Evolutionary conservation across 2,329 filamentous ascomycete genomes (phyloP).

Genomic region (Acarospora socialis): DNA sequence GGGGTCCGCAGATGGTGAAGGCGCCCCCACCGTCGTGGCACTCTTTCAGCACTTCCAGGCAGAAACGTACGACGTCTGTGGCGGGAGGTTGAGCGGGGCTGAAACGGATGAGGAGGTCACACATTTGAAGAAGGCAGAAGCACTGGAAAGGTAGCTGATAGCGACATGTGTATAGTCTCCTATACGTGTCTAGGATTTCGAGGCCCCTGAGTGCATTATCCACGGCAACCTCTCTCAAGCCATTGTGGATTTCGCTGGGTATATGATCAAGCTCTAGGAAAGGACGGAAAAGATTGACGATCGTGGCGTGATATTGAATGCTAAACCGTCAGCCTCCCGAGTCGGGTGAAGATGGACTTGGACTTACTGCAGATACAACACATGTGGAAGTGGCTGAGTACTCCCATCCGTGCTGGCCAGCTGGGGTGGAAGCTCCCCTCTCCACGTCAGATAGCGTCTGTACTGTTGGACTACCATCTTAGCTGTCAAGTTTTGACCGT

Average conservation of each 20-base stretch:
- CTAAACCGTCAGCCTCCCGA: conserved; percentile 10
- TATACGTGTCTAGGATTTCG: conserved; percentile 19
- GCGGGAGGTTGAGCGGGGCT: conserved; percentile 16
- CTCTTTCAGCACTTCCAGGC: conserved; percentile 18
- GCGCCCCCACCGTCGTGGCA: conserved; percentile 13
- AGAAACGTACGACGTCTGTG: conserved; percentile 17
- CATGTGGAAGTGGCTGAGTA: conserved; percentile 18
- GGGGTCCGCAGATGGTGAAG: conserved; percentile 19
- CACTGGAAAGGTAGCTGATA: conserved; percentile 23
- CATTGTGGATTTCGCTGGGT: conserved; percentile 8
- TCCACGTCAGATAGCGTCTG: conserved; percentile 18
- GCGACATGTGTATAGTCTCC: conserved; percentile 17
- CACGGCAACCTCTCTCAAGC: conserved; percentile 18
- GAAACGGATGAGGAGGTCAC: conserved; percentile 19
- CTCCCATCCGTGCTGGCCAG: conserved; percentile 15
- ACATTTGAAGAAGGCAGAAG: conserved; percentile 20
- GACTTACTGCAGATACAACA: conserved; percentile 21
- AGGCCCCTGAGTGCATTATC: conserved; percentile 20
- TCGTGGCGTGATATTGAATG: conserved; percentile 18
- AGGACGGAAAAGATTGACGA: conserved; percentile 20
- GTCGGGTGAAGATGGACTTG: background rate
- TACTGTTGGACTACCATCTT: conserved; percentile 17
- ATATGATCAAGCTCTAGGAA: conserved; percentile 18
- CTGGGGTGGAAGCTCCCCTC: conserved; percentile 15
- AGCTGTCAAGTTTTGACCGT: conserved; percentile 12